Conservation (phyloP, 805 yeast genomes). For the Candida glaebosa region DNA sequence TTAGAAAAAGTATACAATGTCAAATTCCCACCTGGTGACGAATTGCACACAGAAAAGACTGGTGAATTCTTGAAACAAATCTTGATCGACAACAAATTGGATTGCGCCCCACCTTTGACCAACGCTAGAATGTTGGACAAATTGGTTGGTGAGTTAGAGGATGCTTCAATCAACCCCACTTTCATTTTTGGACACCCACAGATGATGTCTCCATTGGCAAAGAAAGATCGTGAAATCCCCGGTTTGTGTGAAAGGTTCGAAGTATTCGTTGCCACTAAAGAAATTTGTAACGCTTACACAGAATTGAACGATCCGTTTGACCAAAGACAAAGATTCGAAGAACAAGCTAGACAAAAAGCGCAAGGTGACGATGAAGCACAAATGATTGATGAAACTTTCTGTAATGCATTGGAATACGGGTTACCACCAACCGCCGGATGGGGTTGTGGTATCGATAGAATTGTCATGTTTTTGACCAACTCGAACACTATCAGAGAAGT, state of each 20-base stretch:
- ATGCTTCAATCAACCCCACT: slow-evolving; percentile 91
- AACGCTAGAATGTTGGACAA: slow-evolving; percentile 99
- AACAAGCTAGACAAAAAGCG: slow-evolving; percentile 97
- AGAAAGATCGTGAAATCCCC: slow-evolving; percentile 85
- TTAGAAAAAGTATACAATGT: slow-evolving; percentile 82
- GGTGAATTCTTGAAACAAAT: slow-evolving; percentile 82
- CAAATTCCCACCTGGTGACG: slow-evolving; percentile 93
- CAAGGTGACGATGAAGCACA: slow-evolving; percentile 99
- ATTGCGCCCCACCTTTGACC: slow-evolving; percentile 90
- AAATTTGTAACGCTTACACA: slow-evolving; percentile 96
- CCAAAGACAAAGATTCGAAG: slow-evolving; percentile 96
- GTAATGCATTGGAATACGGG: slow-evolving; percentile 97
- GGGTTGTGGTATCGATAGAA: slow-evolving; percentile 99
- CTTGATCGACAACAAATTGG: slow-evolving; percentile 75
- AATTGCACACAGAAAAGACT: slow-evolving; percentile 91
- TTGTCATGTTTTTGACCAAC: slow-evolving; percentile 96
- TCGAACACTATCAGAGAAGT: slow-evolving; percentile 98
- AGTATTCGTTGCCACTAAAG: slow-evolving; percentile 97
- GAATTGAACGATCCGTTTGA: slow-evolving; percentile 99
- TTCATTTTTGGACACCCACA: slow-evolving; percentile 98
- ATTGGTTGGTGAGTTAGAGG: slow-evolving; percentile 96
- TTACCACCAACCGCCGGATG: slow-evolving; percentile 99
- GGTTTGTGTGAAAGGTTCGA: slow-evolving; percentile 98
- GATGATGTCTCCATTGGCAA: slow-evolving; percentile 99
- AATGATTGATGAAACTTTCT: slow-evolving; percentile 92